A percentile compares a stretch with the other conserved stretches of the same genome.
These are phyloP conservation scores for Rhododendron mucronatum DNA, from an alignment of 148 eudicot species.

Conservation along the genomic window DNA sequence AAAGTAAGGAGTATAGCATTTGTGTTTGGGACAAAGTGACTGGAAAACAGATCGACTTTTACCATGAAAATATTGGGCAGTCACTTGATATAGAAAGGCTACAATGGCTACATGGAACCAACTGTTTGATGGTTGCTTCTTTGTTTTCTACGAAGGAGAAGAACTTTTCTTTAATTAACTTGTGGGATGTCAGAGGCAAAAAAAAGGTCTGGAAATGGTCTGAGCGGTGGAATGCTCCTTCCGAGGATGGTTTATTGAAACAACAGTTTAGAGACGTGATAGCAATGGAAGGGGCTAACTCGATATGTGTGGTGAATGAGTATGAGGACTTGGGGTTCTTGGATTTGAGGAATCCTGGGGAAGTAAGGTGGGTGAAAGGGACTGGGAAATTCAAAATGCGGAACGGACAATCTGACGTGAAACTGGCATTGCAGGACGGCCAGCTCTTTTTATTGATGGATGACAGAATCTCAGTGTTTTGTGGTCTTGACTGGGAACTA, in stretches of 20 bases:
- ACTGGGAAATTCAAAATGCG: conserved; percentile 28
- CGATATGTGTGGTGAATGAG: conserved; percentile 62
- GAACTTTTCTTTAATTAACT: conserved; percentile 64
- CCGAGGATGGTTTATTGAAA: no score
- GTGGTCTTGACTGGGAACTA: conserved; percentile 39
- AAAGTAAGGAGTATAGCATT: conserved; percentile 52
- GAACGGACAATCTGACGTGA: conserved; percentile 10
- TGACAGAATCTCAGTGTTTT: conserved; percentile 54
- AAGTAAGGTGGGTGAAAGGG: conserved; percentile 41
- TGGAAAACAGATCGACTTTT: conserved; percentile 31
- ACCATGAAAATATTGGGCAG: no score
- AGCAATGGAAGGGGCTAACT: conserved; percentile 51
- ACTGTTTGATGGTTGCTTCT: conserved; percentile 60
- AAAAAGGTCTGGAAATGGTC: conserved; percentile 46
- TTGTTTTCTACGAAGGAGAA: conserved; percentile 7
- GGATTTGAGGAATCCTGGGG: conserved; percentile 48
- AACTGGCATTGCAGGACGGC: conserved; percentile 50
- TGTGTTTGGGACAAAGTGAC: conserved; percentile 78
- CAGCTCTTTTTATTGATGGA: conserved; percentile 45
- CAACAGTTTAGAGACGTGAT: conserved; percentile 45
- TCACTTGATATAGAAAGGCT: conserved; percentile 52
- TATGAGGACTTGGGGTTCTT: conserved; percentile 71
- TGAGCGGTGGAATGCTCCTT: no score
- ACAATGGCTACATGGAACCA: conserved; percentile 64
- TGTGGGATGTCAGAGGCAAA: conserved; percentile 63